These are phyloP conservation scores for Suillus americanus DNA, from an alignment of 768 basidiomycete species.

Conservation along the genomic window DNA sequence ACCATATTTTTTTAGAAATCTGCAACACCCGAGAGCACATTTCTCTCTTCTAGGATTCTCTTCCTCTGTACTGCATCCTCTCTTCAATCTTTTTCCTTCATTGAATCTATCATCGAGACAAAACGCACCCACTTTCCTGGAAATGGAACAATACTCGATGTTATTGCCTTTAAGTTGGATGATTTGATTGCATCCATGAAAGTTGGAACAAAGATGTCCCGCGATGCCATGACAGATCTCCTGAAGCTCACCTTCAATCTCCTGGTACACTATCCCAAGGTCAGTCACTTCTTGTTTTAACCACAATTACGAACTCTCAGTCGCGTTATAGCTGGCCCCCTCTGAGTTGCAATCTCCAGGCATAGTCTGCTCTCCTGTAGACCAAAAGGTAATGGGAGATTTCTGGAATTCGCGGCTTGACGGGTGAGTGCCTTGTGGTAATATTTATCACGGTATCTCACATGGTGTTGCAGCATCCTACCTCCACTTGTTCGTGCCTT, in stretches of 20 bases:
- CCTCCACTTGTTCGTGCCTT: conserved; percentile 71
- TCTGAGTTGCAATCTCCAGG: conserved; percentile 39
- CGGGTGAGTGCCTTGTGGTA: conserved; percentile 43
- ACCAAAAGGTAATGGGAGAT: conserved; percentile 63
- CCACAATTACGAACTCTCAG: background rate
- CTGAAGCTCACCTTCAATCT: conserved; percentile 87
- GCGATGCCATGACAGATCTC: conserved; percentile 78
- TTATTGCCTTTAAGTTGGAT: conserved; percentile 63
- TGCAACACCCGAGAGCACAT: conserved; percentile 58
- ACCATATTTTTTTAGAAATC: conserved; percentile 50
- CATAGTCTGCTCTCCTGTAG: conserved; percentile 15
- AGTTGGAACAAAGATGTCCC: conserved; percentile 51
- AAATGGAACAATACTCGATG: conserved; percentile 54
- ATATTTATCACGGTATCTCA: conserved; percentile 2
- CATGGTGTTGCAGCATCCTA: conserved; percentile 52
- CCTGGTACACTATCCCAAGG: conserved; percentile 79
- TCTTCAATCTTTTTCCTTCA: conserved; percentile 42
- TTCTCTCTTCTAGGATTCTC: conserved; percentile 73
- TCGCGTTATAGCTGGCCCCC: conserved; percentile 34
- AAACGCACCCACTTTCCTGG: conserved; percentile 47
- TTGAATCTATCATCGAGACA: conserved; percentile 63
- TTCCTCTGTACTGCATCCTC: conserved; percentile 68
- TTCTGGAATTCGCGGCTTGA: conserved; percentile 75
- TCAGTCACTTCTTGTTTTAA: conserved; percentile 20
- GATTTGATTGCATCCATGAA: conserved; percentile 48